Evolutionary conservation across 2,329 filamentous ascomycete genomes (phyloP).

Genomic region (Fusarium multiceps): DNA sequence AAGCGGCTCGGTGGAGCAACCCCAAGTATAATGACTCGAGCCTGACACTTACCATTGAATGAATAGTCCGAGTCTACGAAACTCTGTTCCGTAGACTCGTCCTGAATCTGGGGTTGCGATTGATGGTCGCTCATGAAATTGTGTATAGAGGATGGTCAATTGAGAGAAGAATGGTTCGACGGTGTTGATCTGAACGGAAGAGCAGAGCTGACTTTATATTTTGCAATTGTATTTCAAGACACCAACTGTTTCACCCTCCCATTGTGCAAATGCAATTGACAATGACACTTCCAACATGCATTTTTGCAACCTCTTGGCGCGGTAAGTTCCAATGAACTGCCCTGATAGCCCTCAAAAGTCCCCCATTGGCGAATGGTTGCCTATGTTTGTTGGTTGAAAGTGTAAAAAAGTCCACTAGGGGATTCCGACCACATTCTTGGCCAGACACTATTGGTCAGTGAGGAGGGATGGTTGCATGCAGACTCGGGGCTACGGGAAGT

Average conservation of each 20-base stretch:
- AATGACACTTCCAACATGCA: slow-evolving; percentile 8
- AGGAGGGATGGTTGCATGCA: slow-evolving; percentile 24
- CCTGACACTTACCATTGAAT: slow-evolving; percentile 24
- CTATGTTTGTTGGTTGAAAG: slow-evolving; percentile 30
- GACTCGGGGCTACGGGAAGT: slow-evolving; percentile 4
- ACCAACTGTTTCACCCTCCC: slow-evolving; percentile 1
- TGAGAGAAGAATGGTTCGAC: slow-evolving; percentile 2
- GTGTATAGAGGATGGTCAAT: not conserved
- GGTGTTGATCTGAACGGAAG: not conserved
- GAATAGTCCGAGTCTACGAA: slow-evolving; percentile 34
- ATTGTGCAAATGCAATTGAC: slow-evolving; percentile 1
- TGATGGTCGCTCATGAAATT: slow-evolving; percentile 24
- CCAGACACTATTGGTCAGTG: slow-evolving; percentile 21
- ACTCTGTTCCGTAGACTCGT: slow-evolving; percentile 29
- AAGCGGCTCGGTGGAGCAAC: slow-evolving; percentile 11
- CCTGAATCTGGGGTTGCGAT: slow-evolving; percentile 6
- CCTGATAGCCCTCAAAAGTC: slow-evolving; percentile 23
- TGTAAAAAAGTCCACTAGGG: slow-evolving; percentile 34
- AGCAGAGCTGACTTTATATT: slow-evolving; percentile 21
- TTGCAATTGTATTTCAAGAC: not conserved
- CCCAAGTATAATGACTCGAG: slow-evolving; percentile 23
- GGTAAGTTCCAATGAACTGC: slow-evolving; percentile 21
- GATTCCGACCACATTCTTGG: slow-evolving; percentile 29
- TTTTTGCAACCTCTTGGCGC: slow-evolving; percentile 5
- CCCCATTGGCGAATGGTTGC: slow-evolving; percentile 30